Percentiles rank a stretch among this genome's conserved stretches.
These are phyloP conservation scores for Fibroporia radiculosa DNA, from an alignment of 768 basidiomycete species.

Conservation along the genomic window DNA sequence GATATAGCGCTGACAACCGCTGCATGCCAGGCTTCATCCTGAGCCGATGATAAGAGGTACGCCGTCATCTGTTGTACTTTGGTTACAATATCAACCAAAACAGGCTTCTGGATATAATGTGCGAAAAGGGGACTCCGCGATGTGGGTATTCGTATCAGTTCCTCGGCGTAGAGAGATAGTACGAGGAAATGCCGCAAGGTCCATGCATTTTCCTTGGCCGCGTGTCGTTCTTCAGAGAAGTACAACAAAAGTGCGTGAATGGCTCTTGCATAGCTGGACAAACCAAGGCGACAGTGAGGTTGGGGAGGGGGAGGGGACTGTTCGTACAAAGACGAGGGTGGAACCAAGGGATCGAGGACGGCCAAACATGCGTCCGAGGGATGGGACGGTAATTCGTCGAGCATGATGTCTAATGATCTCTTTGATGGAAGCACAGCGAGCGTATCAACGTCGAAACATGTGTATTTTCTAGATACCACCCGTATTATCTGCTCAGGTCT, in stretches of 20 bases:
- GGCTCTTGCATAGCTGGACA: conserved; percentile 57
- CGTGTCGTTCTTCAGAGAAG: conserved; percentile 50
- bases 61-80: conserved; percentile 48
- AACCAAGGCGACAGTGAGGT: conserved; percentile 41
- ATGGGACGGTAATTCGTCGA: conserved; percentile 33
- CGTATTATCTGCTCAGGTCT: conserved; percentile 22
- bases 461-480: conserved; percentile 20
- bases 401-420: conserved; percentile 38
- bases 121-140: conserved; percentile 43
- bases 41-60: conserved; percentile 49
- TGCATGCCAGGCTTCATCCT: conserved; percentile 45
- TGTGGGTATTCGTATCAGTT: conserved; percentile 47
- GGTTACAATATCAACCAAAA: conserved; percentile 33
- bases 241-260: conserved; percentile 48
- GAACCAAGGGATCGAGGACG: conserved; percentile 51
- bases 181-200: conserved; percentile 62
- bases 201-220: conserved; percentile 54
- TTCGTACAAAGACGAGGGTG: conserved; percentile 28
- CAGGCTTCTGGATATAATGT: conserved; percentile 23
- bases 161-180: conserved; percentile 54
- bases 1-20: conserved; percentile 30
- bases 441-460: conserved; percentile 31
- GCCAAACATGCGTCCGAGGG: conserved; percentile 49
- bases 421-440: conserved; percentile 46
- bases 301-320: conserved; percentile 5